A percentile compares a stretch with the other conserved stretches of the same genome.
Conservation (phyloP, 2,329 filamentous ascomycete species). For the Penicillium oxalicum region DNA sequence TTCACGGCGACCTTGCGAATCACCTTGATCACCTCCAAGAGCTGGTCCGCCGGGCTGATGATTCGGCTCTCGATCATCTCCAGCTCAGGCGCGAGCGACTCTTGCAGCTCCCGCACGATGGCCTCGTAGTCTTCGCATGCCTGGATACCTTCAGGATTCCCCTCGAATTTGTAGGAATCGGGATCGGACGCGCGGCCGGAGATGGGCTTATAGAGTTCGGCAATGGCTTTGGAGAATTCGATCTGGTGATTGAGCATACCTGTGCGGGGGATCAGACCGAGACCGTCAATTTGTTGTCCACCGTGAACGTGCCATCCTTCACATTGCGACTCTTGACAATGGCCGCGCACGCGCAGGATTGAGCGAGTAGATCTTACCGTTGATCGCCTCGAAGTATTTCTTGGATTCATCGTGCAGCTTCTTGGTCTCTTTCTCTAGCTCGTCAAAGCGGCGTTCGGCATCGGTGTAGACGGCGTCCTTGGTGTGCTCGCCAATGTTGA, state of each 20-base stretch:
- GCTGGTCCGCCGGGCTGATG: conserved; percentile 85
- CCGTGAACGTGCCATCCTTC: no score
- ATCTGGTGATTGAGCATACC: conserved; percentile 96
- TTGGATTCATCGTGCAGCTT: conserved; percentile 93
- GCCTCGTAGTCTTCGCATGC: conserved; percentile 95
- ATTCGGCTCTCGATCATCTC: conserved; percentile 95
- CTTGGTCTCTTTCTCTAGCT: conserved; percentile 93
- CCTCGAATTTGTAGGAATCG: conserved; percentile 70
- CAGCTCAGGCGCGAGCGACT: conserved; percentile 80
- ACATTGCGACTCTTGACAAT: not conserved
- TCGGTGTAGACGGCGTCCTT: conserved; percentile 94
- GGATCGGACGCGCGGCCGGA: conserved; percentile 93
- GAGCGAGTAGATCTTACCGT: conserved; percentile 48
- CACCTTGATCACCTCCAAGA: conserved; percentile 89
- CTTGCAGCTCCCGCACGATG: conserved; percentile 84
- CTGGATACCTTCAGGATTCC: conserved; percentile 85
- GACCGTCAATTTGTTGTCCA: no score
- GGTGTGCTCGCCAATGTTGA: conserved; percentile 92
- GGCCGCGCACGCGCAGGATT: not conserved
- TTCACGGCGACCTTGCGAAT: conserved; percentile 85
- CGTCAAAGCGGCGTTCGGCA: conserved; percentile 85
- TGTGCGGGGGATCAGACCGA: conserved; percentile 21
- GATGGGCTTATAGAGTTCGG: conserved; percentile 96
- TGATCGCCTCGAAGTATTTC: conserved; percentile 97
- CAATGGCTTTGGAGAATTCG: conserved; percentile 92